Conservation (phyloP, 106 monocot genomes). For the Apostasia ramifera region DNA sequence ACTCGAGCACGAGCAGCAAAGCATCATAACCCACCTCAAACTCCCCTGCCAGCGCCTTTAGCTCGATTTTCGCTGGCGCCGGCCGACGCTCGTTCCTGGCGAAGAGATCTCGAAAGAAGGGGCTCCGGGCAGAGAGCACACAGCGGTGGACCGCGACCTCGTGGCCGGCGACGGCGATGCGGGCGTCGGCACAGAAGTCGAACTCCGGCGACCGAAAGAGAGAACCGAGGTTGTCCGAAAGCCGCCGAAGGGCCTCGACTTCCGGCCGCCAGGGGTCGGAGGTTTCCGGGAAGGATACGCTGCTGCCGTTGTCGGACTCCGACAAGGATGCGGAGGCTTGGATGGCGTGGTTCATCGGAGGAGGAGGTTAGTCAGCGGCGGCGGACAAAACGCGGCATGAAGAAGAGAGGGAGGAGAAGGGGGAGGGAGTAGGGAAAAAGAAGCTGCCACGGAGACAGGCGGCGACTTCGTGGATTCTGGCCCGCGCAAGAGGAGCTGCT, state of each 20-base stretch:
- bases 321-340: slow-evolving; percentile 15
- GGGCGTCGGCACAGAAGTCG: slow-evolving; percentile 42
- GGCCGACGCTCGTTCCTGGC: slow-evolving; percentile 1
- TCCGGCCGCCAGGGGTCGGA: slow-evolving; percentile 19
- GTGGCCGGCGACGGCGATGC: slow-evolving; percentile 13
- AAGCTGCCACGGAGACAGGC: too few relatives aligned
- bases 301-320: slow-evolving; percentile 45
- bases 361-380: not conserved
- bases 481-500: too few relatives aligned
- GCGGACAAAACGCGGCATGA: not conserved
- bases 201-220: slow-evolving; percentile 31
- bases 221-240: slow-evolving; percentile 51
- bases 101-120: slow-evolving; percentile 56
- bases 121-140: slow-evolving; percentile 71
- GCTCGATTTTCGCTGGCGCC: slow-evolving; percentile 8
- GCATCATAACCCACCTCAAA: slow-evolving; percentile 46
- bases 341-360: not conserved
- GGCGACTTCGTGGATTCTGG: too few relatives aligned
- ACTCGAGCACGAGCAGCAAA: slow-evolving; percentile 47
- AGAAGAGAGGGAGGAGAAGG: not conserved
- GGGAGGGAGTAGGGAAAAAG: not conserved
- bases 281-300: slow-evolving; percentile 18
- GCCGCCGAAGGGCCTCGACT: slow-evolving; percentile 62
- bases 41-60: slow-evolving; percentile 28
- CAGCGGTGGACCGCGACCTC: slow-evolving; percentile 61